Percentiles rank a stretch among this genome's conserved stretches.
These are phyloP conservation scores for Sanghuangporus baumii DNA, from an alignment of 1,284 basidiomycete species.

Conservation along the genomic window DNA sequence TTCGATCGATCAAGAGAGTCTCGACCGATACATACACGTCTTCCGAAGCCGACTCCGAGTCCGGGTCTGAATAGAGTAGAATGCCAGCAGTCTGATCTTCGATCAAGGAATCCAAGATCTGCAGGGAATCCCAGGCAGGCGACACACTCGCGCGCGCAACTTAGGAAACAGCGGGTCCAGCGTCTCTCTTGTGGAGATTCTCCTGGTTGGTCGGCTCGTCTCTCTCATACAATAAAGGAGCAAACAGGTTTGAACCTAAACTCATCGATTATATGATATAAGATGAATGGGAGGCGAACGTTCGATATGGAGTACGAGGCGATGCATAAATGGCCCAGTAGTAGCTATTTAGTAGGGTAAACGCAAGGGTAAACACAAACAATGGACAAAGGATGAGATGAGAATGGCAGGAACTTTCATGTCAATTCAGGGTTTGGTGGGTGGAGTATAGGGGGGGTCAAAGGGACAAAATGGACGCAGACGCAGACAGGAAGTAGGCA, in stretches of 20 bases:
- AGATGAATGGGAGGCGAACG: background rate
- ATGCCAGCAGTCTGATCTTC: background rate
- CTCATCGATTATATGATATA: background rate
- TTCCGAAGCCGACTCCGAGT: no score
- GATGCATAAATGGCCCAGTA: background rate
- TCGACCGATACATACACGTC: no score
- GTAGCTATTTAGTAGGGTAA: background rate
- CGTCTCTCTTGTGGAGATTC: no score
- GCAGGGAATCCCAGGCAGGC: background rate
- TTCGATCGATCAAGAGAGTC: no score
- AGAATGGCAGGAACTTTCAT: background rate
- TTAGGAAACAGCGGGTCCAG: background rate
- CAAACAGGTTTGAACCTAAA: background rate
- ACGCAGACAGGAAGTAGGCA: no score
- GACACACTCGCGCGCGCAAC: no score
- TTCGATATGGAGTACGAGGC: background rate
- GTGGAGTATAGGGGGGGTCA: no score
- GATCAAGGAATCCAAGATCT: background rate
- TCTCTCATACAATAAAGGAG: background rate
- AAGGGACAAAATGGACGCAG: no score
- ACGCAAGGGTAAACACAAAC: background rate
- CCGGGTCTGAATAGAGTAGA: no score
- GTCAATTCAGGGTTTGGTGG: no score
- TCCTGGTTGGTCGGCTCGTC: no score
- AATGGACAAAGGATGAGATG: background rate